Evolutionary conservation across 176 grass and related monocot genomes (phyloP).

Genomic region (Otatea glauca): DNA sequence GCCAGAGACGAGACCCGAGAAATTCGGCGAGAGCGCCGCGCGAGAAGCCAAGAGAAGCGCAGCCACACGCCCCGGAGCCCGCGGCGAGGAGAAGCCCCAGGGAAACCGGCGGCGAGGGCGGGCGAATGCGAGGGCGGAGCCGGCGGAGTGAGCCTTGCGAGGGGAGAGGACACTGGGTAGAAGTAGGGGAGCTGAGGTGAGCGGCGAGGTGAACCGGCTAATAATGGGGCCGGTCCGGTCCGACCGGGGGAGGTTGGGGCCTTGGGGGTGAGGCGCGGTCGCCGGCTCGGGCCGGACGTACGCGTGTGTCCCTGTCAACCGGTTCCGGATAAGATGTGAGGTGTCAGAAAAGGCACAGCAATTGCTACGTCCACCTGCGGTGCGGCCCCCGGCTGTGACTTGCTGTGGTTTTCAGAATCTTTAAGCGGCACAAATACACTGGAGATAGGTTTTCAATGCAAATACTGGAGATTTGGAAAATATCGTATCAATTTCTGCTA

Average conservation of each 20-base stretch:
- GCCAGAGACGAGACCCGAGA: not conserved
- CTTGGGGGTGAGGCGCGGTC: not conserved
- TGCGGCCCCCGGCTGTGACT: not conserved
- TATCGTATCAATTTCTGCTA: not conserved
- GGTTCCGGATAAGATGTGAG: conserved; percentile 58
- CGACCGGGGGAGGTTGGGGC: not conserved
- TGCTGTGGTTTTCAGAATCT: not conserved
- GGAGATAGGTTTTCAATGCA: not conserved
- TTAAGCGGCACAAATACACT: not conserved
- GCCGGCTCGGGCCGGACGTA: not conserved
- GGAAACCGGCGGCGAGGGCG: not conserved
- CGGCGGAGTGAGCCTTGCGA: not conserved
- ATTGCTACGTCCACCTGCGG: conserved; percentile 33
- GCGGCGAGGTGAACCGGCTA: conserved; percentile 42
- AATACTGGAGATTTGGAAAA: not conserved
- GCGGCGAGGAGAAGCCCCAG: not conserved
- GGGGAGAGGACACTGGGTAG: not conserved
- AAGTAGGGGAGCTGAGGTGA: no score
- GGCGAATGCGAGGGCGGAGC: conserved; percentile 13
- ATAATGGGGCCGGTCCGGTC: conserved; percentile 31
- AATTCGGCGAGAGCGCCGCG: conserved; percentile 17
- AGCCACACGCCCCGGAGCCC: not conserved
- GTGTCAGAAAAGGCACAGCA: conserved; percentile 29
- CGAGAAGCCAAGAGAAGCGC: not conserved
- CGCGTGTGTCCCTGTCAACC: conserved; percentile 52